phyloP scores from a whole-genome alignment of 345 rosid species.

The Populus alba region DNA sequence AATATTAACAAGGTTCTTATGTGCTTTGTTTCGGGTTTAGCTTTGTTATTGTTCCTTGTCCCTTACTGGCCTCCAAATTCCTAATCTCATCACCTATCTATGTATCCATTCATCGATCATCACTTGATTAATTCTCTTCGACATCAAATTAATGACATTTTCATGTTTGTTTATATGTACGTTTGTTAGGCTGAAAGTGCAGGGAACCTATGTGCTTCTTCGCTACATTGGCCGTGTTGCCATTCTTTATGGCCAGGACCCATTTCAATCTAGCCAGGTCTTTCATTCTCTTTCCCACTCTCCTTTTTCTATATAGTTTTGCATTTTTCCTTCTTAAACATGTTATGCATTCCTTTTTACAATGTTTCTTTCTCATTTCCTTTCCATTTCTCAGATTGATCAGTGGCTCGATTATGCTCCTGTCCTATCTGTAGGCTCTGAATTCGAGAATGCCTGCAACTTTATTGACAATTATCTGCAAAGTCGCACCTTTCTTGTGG shows the following conservation, averaged over 20 bases:
- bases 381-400: slow-evolving; percentile 54
- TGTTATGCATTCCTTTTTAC: neutral
- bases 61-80: no score
- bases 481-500: slow-evolving; percentile 64
- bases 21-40: neutral
- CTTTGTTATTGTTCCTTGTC: neutral
- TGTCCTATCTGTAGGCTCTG: slow-evolving; percentile 66
- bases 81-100: no score
- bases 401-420: slow-evolving; percentile 76
- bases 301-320: neutral
- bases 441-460: slow-evolving; percentile 72
- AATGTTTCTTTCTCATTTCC: neutral
- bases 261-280: slow-evolving; percentile 61
- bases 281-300: neutral
- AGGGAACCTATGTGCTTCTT: slow-evolving; percentile 54
- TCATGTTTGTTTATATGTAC: neutral
- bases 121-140: no score
- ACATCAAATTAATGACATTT: neutral
- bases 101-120: no score
- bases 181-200: slow-evolving; percentile 47
- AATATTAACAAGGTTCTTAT: no score
- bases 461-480: slow-evolving; percentile 53
- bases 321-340: neutral
- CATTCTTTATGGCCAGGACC: slow-evolving; percentile 47
- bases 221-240: slow-evolving; percentile 60